Percentiles rank a stretch among this genome's conserved stretches.
Conservation (phyloP, 495 filamentous ascomycete species). For the Penicillium goetzii region DNA sequence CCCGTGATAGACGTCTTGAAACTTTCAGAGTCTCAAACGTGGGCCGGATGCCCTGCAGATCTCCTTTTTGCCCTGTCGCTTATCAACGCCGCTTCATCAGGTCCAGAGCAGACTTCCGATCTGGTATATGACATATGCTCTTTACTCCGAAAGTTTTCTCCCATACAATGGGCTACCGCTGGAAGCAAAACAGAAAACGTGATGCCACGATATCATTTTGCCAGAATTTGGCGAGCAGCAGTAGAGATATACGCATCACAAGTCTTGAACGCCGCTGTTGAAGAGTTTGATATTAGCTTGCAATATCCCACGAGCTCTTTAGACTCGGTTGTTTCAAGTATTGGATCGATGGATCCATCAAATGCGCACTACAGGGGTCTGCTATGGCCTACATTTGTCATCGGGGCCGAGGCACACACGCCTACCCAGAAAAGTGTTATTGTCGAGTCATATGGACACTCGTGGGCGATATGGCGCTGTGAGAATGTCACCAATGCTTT, state of each 20-base stretch:
- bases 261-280: background rate
- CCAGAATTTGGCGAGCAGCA: constrained; percentile 19
- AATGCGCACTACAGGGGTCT: constrained; percentile 21
- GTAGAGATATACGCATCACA: constrained; percentile 26
- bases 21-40: constrained; percentile 14
- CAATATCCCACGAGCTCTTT: constrained; percentile 1
- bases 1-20: constrained; percentile 9
- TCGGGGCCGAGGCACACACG: constrained; percentile 23
- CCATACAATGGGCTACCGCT: constrained; percentile 12
- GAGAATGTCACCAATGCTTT: constrained; percentile 24
- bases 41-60: constrained; percentile 20
- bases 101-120: background rate
- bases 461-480: constrained; percentile 23
- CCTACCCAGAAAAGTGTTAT: constrained; percentile 13
- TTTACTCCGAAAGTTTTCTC: constrained; percentile 15
- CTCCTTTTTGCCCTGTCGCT: constrained; percentile 18
- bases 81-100: constrained; percentile 10
- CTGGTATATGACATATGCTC: constrained; percentile 7
- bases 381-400: constrained; percentile 28
- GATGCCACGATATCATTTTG: constrained; percentile 22
- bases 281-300: background rate
- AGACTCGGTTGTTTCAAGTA: constrained; percentile 13
- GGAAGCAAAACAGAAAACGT: constrained; percentile 1
- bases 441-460: constrained; percentile 11
- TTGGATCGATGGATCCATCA: constrained; percentile 10